Conservation (phyloP, 176 grass and related monocot species). For the Bonia amplexicaulis region DNA sequence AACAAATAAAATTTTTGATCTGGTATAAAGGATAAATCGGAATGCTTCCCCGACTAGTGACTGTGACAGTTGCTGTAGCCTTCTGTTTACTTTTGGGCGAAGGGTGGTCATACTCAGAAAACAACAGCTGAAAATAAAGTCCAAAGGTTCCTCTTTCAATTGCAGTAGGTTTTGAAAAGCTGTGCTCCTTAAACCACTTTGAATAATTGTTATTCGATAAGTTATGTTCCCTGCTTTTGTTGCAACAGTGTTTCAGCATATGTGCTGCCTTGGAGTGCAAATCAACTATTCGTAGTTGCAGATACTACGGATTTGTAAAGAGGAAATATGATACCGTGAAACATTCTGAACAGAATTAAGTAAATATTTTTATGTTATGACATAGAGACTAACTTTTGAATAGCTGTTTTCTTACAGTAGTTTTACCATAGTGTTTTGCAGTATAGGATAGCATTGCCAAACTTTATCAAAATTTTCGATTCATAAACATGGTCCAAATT, state of each 20-base stretch:
- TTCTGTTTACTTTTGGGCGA: constrained; percentile 1
- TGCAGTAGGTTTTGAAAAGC: background rate
- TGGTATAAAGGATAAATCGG: background rate
- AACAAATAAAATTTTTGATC: background rate
- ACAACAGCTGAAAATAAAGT: background rate
- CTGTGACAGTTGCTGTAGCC: background rate
- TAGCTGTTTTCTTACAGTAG: background rate
- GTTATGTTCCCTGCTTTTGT: background rate
- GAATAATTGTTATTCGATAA: background rate
- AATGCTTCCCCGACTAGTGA: background rate
- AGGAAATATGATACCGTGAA: background rate
- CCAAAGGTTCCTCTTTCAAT: background rate
- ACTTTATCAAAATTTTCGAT: background rate
- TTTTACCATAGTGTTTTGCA: background rate
- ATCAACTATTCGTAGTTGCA: background rate
- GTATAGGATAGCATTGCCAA: background rate
- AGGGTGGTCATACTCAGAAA: background rate
- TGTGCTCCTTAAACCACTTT: background rate
- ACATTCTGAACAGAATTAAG: background rate
- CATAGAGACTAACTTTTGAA: background rate
- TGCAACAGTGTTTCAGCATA: background rate
- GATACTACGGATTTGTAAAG: background rate
- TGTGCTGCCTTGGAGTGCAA: background rate
- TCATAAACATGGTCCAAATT: background rate
- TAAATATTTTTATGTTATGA: background rate